Percentiles rank a stretch among this genome's conserved stretches.
These are phyloP conservation scores for Aspergillus pseudotamarii DNA, from an alignment of 2,329 filamentous ascomycete genomes.

Conservation along the genomic window DNA sequence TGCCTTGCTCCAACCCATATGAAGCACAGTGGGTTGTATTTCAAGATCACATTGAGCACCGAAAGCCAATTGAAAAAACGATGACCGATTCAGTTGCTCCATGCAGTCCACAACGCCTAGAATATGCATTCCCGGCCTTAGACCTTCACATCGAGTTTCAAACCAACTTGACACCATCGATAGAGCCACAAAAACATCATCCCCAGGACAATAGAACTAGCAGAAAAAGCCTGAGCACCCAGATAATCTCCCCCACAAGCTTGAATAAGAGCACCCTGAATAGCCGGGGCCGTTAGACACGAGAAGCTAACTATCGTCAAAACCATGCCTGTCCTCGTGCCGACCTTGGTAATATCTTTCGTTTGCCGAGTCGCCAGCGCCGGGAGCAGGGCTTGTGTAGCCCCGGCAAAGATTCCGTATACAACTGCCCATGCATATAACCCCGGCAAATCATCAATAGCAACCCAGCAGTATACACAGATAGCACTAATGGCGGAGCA, in stretches of 20 bases:
- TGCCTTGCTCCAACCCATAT: too few relatives aligned
- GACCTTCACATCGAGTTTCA: too few relatives aligned
- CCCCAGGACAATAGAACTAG: too few relatives aligned
- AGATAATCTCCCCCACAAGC: not conserved
- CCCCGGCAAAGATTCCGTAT: constrained; percentile 38
- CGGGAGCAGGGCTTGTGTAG: constrained; percentile 16
- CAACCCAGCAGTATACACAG: constrained; percentile 60
- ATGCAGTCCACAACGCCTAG: too few relatives aligned
- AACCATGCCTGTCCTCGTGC: constrained; percentile 19
- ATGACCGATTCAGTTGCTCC: too few relatives aligned
- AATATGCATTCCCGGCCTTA: too few relatives aligned
- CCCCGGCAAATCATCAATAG: constrained; percentile 43
- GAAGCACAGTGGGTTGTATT: too few relatives aligned
- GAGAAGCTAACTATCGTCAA: constrained; percentile 18
- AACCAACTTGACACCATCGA: too few relatives aligned
- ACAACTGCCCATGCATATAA: constrained; percentile 49
- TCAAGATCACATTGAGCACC: too few relatives aligned
- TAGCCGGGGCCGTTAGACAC: constrained; percentile 16
- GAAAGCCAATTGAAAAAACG: too few relatives aligned
- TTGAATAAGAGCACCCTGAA: constrained; percentile 18
- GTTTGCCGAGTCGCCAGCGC: constrained; percentile 10
- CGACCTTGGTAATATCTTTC: constrained; percentile 9
- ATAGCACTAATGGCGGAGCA: constrained; percentile 50
- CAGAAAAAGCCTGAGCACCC: too few relatives aligned
- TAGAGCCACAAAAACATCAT: too few relatives aligned